Conservation (phyloP, 495 filamentous ascomycete species). For the Aspergillus saccharolyticus region DNA sequence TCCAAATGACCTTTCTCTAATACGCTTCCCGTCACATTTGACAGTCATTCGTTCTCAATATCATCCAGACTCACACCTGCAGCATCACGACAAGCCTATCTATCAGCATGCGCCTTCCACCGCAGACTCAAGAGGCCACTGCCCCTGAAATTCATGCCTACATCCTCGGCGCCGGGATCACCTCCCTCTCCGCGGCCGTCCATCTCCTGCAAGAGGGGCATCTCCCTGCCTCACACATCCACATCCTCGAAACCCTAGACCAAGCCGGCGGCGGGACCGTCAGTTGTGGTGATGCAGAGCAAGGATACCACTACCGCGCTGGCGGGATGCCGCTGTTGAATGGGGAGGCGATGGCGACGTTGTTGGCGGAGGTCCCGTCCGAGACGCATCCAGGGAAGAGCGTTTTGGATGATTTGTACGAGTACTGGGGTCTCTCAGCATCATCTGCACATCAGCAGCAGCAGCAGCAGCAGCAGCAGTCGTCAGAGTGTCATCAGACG, state of each 20-base stretch:
- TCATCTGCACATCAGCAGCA: neutral
- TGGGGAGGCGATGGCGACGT: conserved; percentile 31
- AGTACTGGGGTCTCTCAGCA: conserved; percentile 16
- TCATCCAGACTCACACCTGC: neutral
- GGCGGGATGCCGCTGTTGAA: conserved; percentile 35
- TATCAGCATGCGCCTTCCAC: neutral
- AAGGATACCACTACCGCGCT: conserved; percentile 36
- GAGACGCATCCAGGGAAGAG: conserved; percentile 19
- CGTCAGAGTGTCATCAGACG: conserved; percentile 2
- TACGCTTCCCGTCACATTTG: neutral
- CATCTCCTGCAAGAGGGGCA: conserved; percentile 42
- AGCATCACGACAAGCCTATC: neutral
- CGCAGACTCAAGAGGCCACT: neutral
- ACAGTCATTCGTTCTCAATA: neutral
- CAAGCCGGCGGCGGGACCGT: conserved; percentile 31
- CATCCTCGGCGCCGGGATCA: conserved; percentile 39
- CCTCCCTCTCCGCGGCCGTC: conserved; percentile 37
- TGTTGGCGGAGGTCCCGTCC: conserved; percentile 34
- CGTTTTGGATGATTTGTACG: conserved; percentile 24
- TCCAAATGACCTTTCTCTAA: neutral
- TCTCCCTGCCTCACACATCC: conserved; percentile 33
- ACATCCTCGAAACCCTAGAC: conserved; percentile 35
- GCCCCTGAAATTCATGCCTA: conserved; percentile 20
- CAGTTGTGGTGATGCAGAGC: conserved; percentile 28
- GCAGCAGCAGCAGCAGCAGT: neutral